Percentiles rank a stretch among this genome's conserved stretches.
Conservation (phyloP, 2,329 filamentous ascomycete species). For the Diaporthe helianthi region DNA sequence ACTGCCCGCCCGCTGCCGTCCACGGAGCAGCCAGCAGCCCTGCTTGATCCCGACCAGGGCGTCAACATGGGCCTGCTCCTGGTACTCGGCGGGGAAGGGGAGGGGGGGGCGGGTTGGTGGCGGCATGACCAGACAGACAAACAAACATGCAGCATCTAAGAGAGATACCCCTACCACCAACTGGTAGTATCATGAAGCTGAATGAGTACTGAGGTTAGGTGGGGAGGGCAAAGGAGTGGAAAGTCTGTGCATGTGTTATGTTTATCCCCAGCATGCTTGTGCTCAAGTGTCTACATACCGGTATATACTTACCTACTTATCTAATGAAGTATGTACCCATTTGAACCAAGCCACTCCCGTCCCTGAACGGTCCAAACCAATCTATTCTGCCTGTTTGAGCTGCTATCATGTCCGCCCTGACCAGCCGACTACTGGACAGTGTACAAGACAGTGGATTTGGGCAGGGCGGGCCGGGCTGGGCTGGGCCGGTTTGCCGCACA, state of each 20-base stretch:
- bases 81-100: too few relatives aligned
- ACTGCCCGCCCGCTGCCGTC: not conserved
- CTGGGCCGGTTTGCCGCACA: slow-evolving; percentile 12
- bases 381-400: not conserved
- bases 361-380: not conserved
- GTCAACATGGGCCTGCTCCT: slow-evolving; percentile 29
- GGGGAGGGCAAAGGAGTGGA: not conserved
- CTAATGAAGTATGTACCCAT: too few relatives aligned
- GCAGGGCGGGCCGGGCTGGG: slow-evolving; percentile 10
- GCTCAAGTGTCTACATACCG: too few relatives aligned
- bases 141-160: not conserved
- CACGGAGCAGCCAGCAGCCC: slow-evolving; percentile 1
- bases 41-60: slow-evolving; percentile 25
- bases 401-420: not conserved
- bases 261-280: not conserved
- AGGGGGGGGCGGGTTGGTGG: too few relatives aligned
- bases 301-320: too few relatives aligned
- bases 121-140: not conserved
- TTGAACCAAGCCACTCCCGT: too few relatives aligned
- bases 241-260: not conserved
- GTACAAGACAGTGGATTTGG: not conserved
- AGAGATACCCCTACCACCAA: not conserved
- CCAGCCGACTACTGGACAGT: not conserved
- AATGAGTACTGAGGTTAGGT: too few relatives aligned
- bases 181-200: too few relatives aligned